Evolutionary conservation across 306 rosid species (phyloP), one percentile per base, ranked within the genome.

Genomic region (Rosa chinensis): DNA sequence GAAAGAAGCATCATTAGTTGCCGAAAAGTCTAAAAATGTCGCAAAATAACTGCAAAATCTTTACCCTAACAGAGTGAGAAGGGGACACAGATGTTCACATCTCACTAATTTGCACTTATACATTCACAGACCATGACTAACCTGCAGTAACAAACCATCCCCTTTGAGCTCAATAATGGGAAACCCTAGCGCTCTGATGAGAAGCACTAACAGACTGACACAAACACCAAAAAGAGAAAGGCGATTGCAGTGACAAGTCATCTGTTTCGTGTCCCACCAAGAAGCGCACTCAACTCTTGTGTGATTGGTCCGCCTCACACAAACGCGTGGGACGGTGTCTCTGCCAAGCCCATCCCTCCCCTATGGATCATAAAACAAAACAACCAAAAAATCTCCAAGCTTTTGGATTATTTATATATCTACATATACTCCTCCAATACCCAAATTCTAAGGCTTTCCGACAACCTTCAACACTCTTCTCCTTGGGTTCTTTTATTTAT

Each of bases 311-410:
- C 23, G 7, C 44, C 74, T 10, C 21, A 82, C 67, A 32, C 88
- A 76, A 73, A 72, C 80, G 93, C 89, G 87, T 91, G 88, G 87
- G 89, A 6, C 87, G 91, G 88, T 84, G 78, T 75, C 74, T 80
- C 87, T 81, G 78, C 81, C 17, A 14, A 73, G 32, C 63, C 79
- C 80, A 47, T 67, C 78, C 78, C 61, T 25, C 28, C 47, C 6
- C 71, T 39, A 72, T 72, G 74, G 66, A 48, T 76, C 59, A 58
- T 42, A 72, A 67, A 45, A 63, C 40, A n/a, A 58, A 7, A 2
- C 40, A 0, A 32, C 37, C 8, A 5, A 61, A 64, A 64, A 32
- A 6, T 14, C 70, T 64, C 11, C n/a, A 16, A 61, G 2, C 10
- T 62, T 62, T 62, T 21, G 39, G 16, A 63, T 12, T 25, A 35